Evolutionary conservation across 1,139 yeast species (phyloP), one percentile per base, ranked within the genome.

Genomic region (Debaryomyces robertsiae): DNA sequence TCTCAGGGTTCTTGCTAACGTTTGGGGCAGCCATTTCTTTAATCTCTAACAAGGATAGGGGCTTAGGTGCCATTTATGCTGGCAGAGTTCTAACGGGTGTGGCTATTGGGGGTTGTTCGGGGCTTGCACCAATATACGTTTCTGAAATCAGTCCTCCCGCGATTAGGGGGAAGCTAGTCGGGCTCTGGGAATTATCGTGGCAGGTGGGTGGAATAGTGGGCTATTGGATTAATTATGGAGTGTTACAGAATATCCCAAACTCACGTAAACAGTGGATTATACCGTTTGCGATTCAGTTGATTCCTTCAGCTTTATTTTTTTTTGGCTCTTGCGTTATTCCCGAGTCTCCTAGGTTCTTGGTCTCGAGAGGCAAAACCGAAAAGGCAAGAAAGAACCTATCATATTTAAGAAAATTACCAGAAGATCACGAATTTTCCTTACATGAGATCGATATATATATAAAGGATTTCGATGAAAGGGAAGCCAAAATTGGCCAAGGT

Each of bases 341-440:
- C 14, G 82, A 77, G 48, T 67, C 77, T 9, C 82, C 81, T 1
- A 58, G 81, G 40, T 75, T 74, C 67, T 61, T 69, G 30, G 57
- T 74, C 17, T 55, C 63, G 25, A 54, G 46, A 17, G 72, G 68
- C 9, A 55, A 58, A 30, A 53, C 60, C n/a, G 69, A 61, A 3
- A 46, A 63, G 38, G 81, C 79, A 0, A 63, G 7, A 19, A 52
- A 54, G 30, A 61, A 61, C 29, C 57, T 58, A 59, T 60, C 54
- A 19, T 67, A 50, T 50, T 58, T 60, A 40, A 51, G 65, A 48
- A 56, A 45, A 43, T 44, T 67, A 11, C 54, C 57, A 2, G 49
- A 43, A 11, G 54, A 54, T 31, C 58, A 61, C 39, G 59, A 55
- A 4, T 65, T 62, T 46, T 54, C 59, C 47, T 39, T 54, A 45